Evolutionary conservation across 2,329 filamentous ascomycete genomes (phyloP), one percentile per base, ranked within the genome.

Genomic region (Pestalotiopsis sp.): DNA sequence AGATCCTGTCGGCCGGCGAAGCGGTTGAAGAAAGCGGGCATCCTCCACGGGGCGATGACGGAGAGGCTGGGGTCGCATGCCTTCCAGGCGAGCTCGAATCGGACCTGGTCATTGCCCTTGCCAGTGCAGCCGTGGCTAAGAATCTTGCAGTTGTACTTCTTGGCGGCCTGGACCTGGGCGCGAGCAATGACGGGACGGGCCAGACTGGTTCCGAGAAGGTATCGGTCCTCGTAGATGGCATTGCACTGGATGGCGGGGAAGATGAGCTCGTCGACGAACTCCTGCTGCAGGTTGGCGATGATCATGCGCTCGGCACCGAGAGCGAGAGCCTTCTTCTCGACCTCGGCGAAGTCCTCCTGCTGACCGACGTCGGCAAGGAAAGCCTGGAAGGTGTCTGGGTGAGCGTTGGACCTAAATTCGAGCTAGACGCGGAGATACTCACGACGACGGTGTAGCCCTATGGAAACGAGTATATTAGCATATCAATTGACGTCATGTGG

Each of bases 181-280:
- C 70, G 59, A 2, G 91, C 91, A 74, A 93, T 93, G 79, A 92
- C 87, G 57, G 91, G 91, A 68, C 91, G 88, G 71, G 91, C 91
- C 70, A 93, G 85, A 58, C 84, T 85, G 67, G 89, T 91, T 70
- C 88, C 88, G 71, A 80, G 75, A 57, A 83, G 80, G 70, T 80
- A 79, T 59, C 69, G 69, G 57, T 74, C 70, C 59, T 94, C 89
- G 78, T 90, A 92, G 79, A 90, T 88, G 71, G 88, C 89, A 73
- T 66, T 74, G 87, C 90, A 93, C 81, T 93, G 91, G 71, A 96
- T 88, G 70, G 93, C 93, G 66, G 88, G 91, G 87, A 91, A 95
- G 85, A 91, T 92, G 59, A 96, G 86, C 83, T 95, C 88, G 75
- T 94, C 91, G 73, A 70, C 69, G 2, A 70, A 66, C 36, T 68